Conservation (phyloP, 805 yeast species). For the Priceomyces carsonii region DNA sequence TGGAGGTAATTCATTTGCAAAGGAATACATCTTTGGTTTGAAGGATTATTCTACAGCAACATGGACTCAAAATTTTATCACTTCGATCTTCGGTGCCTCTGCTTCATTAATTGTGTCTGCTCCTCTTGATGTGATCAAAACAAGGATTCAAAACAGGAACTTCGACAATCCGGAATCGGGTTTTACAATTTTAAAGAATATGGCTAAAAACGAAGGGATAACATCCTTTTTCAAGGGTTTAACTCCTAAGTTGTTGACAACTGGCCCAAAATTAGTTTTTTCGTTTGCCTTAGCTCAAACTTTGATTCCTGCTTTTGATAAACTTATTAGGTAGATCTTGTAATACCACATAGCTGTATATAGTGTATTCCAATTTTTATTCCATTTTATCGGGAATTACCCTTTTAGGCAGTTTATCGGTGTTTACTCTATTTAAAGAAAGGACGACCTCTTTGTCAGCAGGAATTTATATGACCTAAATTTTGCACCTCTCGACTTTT, state of each 20-base stretch:
- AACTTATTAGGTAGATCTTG: conserved; percentile 48
- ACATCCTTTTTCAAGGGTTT: conserved; percentile 93
- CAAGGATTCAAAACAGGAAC: conserved; percentile 95
- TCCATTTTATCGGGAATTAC: conserved; percentile 1
- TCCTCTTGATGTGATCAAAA: conserved; percentile 96
- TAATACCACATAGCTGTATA: too few relatives aligned
- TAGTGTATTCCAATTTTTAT: too few relatives aligned
- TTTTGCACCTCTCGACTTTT: too few relatives aligned
- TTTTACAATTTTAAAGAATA: conserved; percentile 86
- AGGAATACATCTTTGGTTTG: conserved; percentile 88
- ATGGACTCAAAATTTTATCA: conserved; percentile 91
- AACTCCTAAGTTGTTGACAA: conserved; percentile 93
- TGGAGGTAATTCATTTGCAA: conserved; percentile 98
- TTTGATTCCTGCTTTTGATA: conserved; percentile 93
- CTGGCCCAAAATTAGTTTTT: conserved; percentile 97
- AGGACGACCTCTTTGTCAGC: too few relatives aligned
- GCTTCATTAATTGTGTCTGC: conserved; percentile 96
- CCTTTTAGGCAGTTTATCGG: neutral
- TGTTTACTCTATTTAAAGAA: neutral
- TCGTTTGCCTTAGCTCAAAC: conserved; percentile 98
- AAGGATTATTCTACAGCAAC: conserved; percentile 88
- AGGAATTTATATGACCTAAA: too few relatives aligned
- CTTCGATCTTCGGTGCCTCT: conserved; percentile 95
- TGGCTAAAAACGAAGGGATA: conserved; percentile 88
- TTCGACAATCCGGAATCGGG: conserved; percentile 97